These are phyloP conservation scores for Ochetophila trinervis DNA, from an alignment of 306 rosid genomes.

Conservation along the genomic window DNA sequence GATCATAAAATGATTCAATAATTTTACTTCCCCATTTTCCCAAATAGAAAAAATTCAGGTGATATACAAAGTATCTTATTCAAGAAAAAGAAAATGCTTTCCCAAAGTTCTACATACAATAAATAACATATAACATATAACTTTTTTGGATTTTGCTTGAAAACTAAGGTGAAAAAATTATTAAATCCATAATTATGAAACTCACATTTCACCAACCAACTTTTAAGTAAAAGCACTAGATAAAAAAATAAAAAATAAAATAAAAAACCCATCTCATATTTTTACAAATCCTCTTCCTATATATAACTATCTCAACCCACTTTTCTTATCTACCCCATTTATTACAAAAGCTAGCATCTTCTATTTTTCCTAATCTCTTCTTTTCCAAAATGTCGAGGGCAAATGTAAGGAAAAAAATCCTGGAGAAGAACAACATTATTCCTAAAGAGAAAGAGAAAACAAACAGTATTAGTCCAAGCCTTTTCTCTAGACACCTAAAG, in stretches of 20 bases:
- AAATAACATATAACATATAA: background rate
- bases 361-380: background rate
- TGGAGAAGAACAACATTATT: constrained; percentile 49
- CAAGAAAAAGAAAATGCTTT: background rate
- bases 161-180: constrained; percentile 46
- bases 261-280: background rate
- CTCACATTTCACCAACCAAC: constrained; percentile 74
- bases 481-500: constrained; percentile 60
- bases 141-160: constrained; percentile 54
- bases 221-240: constrained; percentile 3
- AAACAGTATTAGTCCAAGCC: constrained; percentile 37
- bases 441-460: constrained; percentile 40
- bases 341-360: background rate
- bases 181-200: constrained; percentile 45
- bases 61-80: background rate
- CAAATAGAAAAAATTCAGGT: background rate
- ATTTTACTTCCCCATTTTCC: background rate
- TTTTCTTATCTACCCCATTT: constrained; percentile 12
- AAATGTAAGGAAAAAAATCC: constrained; percentile 49
- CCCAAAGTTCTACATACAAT: background rate
- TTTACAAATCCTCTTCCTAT: background rate
- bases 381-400: constrained; percentile 51
- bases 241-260: background rate
- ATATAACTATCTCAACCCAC: constrained; percentile 19
- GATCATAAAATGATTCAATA: background rate